phyloP scores from a whole-genome alignment of 306 rosid species.

The Ziziphus jujuba region DNA sequence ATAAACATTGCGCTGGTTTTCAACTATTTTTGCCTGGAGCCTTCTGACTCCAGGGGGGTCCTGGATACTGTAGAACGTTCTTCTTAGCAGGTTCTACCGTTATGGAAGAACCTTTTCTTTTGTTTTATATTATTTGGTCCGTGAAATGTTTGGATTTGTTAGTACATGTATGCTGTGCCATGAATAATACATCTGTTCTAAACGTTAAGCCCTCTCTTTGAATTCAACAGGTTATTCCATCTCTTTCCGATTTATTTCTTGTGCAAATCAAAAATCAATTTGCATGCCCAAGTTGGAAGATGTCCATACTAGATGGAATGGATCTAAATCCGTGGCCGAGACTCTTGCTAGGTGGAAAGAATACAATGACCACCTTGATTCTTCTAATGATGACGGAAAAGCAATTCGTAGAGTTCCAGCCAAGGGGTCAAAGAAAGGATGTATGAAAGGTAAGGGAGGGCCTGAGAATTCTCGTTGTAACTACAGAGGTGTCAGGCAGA shows the following conservation, averaged over 20 bases:
- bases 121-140: too few species aligned
- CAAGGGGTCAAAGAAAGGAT: slow-evolving; percentile 86
- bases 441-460: slow-evolving; percentile 96
- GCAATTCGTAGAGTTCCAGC: slow-evolving; percentile 68
- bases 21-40: too few species aligned
- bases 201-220: slow-evolving; percentile 9
- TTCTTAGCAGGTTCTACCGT: too few species aligned
- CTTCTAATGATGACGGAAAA: slow-evolving; percentile 37
- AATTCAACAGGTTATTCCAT: slow-evolving; percentile 33
- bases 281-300: slow-evolving; percentile 54
- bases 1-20: too few species aligned
- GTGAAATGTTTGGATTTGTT: too few species aligned
- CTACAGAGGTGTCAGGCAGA: slow-evolving; percentile 89
- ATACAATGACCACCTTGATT: slow-evolving; percentile 60
- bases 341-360: slow-evolving; percentile 71
- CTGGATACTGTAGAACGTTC: too few species aligned
- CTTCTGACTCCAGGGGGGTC: too few species aligned
- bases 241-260: slow-evolving; percentile 11
- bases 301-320: slow-evolving; percentile 48
- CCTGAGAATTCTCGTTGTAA: slow-evolving; percentile 86
- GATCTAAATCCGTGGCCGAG: slow-evolving; percentile 57
- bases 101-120: too few species aligned
- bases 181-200: background rate
- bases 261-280: slow-evolving; percentile 30
- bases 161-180: too few species aligned